These are phyloP conservation scores for Sugiyamaella floridensis DNA, from an alignment of 805 yeast species.

Conservation along the genomic window DNA sequence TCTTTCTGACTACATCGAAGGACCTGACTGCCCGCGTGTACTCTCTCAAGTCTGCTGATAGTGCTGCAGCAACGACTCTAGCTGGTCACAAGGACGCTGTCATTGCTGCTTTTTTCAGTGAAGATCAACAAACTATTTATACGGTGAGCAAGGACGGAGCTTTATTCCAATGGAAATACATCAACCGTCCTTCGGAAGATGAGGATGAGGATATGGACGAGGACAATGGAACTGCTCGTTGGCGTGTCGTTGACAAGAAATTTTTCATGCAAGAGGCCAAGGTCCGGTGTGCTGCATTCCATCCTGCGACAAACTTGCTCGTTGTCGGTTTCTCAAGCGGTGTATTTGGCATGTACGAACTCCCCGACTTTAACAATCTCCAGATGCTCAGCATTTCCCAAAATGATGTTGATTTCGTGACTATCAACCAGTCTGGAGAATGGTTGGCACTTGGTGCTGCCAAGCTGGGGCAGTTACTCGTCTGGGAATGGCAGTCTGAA, in stretches of 20 bases:
- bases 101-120: slow-evolving; percentile 76
- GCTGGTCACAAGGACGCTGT: slow-evolving; percentile 93
- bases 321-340: slow-evolving; percentile 87
- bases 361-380: slow-evolving; percentile 69
- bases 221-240: slow-evolving; percentile 36
- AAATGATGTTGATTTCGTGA: slow-evolving; percentile 75
- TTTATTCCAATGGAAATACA: slow-evolving; percentile 82
- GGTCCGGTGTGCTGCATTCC: slow-evolving; percentile 79
- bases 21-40: slow-evolving; percentile 85
- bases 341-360: slow-evolving; percentile 82
- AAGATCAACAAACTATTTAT: slow-evolving; percentile 82
- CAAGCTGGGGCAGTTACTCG: slow-evolving; percentile 84
- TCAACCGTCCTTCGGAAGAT: slow-evolving; percentile 44
- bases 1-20: slow-evolving; percentile 76
- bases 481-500: slow-evolving; percentile 98
- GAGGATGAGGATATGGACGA: slow-evolving; percentile 34
- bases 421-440: slow-evolving; percentile 79
- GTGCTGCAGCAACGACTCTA: slow-evolving; percentile 71
- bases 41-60: slow-evolving; percentile 65
- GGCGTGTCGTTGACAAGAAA: slow-evolving; percentile 79
- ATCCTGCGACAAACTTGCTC: slow-evolving; percentile 59
- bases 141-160: slow-evolving; percentile 96
- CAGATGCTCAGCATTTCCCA: slow-evolving; percentile 92
- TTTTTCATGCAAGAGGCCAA: slow-evolving; percentile 66
- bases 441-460: slow-evolving; percentile 96